A percentile compares a stretch with the other conserved stretches of the same genome.
Evolutionary conservation across 1,139 yeast species (phyloP).

Genomic region (Saccharomyces hybrid): DNA sequence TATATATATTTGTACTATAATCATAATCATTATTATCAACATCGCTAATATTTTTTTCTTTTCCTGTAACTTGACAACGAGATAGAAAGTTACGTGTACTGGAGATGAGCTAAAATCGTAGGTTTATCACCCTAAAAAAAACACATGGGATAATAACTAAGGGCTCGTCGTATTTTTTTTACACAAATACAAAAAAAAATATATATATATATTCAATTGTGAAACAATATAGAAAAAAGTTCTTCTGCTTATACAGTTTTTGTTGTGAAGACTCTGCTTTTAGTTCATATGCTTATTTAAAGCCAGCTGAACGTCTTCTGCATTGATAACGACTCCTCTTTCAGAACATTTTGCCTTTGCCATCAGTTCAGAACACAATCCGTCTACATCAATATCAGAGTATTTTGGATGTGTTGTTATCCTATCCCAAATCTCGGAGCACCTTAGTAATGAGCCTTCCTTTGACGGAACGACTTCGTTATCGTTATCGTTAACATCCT

Average conservation of each 20-base stretch:
- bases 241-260: neutral
- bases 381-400: slow-evolving; percentile 87
- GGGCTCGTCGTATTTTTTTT: neutral
- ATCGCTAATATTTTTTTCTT: neutral
- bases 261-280: neutral
- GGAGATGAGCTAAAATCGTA: neutral
- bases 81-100: neutral
- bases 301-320: slow-evolving; percentile 65
- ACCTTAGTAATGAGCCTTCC: slow-evolving; percentile 47
- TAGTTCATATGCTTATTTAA: slow-evolving; percentile 33
- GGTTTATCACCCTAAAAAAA: neutral
- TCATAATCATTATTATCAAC: neutral
- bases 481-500: slow-evolving; percentile 19
- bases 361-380: slow-evolving; percentile 80
- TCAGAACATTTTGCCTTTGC: slow-evolving; percentile 95
- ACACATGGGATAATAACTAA: neutral
- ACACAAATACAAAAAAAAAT: neutral
- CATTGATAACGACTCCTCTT: slow-evolving; percentile 76
- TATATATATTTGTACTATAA: slow-evolving; percentile 5
- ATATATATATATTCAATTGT: neutral
- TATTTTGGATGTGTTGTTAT: slow-evolving; percentile 90
- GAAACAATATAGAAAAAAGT: neutral
- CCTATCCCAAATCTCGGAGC: slow-evolving; percentile 95
- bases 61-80: neutral
- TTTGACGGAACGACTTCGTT: slow-evolving; percentile 47